A percentile compares a stretch with the other conserved stretches of the same genome.
These are phyloP conservation scores for Pichia sp. DNA, from an alignment of 1,139 yeast species.

Conservation along the genomic window DNA sequence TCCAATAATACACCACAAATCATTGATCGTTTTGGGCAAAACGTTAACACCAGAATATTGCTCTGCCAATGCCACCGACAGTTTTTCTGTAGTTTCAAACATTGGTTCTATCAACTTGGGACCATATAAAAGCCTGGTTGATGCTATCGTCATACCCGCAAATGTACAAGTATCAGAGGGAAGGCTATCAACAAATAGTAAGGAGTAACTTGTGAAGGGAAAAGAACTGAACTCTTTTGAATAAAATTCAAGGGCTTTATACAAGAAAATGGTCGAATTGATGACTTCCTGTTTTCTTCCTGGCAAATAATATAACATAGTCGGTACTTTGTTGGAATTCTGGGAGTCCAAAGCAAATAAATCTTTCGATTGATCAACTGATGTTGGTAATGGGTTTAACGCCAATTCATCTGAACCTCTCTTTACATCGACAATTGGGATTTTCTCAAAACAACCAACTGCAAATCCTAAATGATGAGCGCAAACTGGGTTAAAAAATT, in stretches of 20 bases:
- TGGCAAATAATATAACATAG: constrained; percentile 50
- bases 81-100: constrained; percentile 55
- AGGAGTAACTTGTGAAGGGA: constrained; percentile 76
- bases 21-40: constrained; percentile 71
- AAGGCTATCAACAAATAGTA: constrained; percentile 64
- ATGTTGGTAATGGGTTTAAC: constrained; percentile 24
- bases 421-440: constrained; percentile 38
- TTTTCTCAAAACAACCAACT: constrained; percentile 72
- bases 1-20: constrained; percentile 89
- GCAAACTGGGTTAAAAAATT: constrained; percentile 77
- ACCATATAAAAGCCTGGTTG: constrained; percentile 63
- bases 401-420: constrained; percentile 26
- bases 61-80: constrained; percentile 65
- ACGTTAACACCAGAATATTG: constrained; percentile 96
- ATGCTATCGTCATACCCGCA: constrained; percentile 71
- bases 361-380: constrained; percentile 1
- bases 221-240: constrained; percentile 89
- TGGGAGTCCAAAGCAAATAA: constrained; percentile 18
- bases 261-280: constrained; percentile 70
- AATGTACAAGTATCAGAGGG: constrained; percentile 48
- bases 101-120: constrained; percentile 75
- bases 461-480: constrained; percentile 98
- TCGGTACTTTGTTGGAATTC: constrained; percentile 35
- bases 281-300: constrained; percentile 50
- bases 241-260: constrained; percentile 73